phyloP scores from a whole-genome alignment of 495 filamentous ascomycete genomes.

The Acidiella bohemica region DNA sequence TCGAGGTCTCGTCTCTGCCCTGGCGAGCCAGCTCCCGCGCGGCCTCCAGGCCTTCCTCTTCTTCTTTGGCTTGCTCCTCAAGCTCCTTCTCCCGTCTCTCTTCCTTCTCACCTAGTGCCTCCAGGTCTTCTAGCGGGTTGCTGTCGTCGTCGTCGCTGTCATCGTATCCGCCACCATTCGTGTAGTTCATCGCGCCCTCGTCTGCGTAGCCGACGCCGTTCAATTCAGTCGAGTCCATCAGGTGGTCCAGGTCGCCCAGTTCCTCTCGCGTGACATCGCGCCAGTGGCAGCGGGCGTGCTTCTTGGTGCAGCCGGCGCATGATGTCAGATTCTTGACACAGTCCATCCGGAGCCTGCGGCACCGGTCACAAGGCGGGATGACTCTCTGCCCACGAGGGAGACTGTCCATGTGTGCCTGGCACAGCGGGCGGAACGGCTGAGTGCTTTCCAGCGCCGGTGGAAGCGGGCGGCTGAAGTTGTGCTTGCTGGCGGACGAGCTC shows the following conservation, averaged over 20 bases:
- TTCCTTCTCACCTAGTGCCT: conserved; percentile 17
- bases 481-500: conserved; percentile 5
- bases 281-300: conserved; percentile 79
- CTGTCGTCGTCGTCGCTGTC: conserved; percentile 19
- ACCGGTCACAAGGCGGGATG: conserved; percentile 69
- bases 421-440: conserved; percentile 17
- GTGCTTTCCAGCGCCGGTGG: conserved; percentile 14
- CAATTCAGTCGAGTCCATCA: conserved; percentile 6
- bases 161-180: conserved; percentile 2
- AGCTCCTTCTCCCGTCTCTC: conserved; percentile 8
- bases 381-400: conserved; percentile 61
- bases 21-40: conserved; percentile 13
- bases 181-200: conserved; percentile 1
- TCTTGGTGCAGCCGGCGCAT: conserved; percentile 76
- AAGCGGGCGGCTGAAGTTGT: conserved; percentile 19
- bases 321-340: conserved; percentile 76
- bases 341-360: conserved; percentile 62
- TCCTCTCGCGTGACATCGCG: conserved; percentile 61
- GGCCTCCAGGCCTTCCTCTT: conserved; percentile 15
- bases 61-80: conserved; percentile 7
- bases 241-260: conserved; percentile 26
- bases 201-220: not conserved
- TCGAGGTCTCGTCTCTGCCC: conserved; percentile 12
- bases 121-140: conserved; percentile 19
- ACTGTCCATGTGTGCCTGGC: conserved; percentile 46